Evolutionary conservation across 148 eudicot genomes (phyloP), one percentile per base, ranked within the genome.

Genomic region (Suaeda aralocaspica): DNA sequence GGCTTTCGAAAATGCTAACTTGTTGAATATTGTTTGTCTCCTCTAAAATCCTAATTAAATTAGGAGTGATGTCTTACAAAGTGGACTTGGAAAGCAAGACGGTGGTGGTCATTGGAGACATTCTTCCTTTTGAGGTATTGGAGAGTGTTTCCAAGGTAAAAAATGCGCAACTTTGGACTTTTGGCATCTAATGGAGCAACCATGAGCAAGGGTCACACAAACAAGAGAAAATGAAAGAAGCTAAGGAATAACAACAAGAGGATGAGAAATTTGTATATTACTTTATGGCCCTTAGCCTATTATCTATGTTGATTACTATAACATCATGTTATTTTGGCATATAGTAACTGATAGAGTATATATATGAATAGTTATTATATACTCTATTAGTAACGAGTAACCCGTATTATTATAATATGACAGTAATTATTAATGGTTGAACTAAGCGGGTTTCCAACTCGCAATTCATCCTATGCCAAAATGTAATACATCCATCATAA

Each of bases 71-170:
- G 6, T 90, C 96, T 4, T 92, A 90, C 74, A 79, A 90, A 79
- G 83, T 92, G 59, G 98, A 92, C 67, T 60, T 92, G 73, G 96
- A 92, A 79, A 86, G 86, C 69, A 90, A 90, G 77, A 92, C 84
- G 98, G 98, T 92, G 76, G 90, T 92, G 42, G 88, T 92, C 0
- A 88, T 76, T 6, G 98, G 98, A 64, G 96, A 92, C 70, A 81
- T 92, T 67, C 79, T 86, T 53, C 96, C 98, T 19, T 84, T 77
- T 39, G 87, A 92, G 78, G 96, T 92, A 44, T 78, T 92, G 76
- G 88, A 88, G 80, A 88, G 90, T 74, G 78, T 92, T 68, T 88
- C 96, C 0, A 90, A 82, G 79, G 90, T 92, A 39, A 92, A 92
- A 80, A 74, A 65, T 70, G 96, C 96, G 0, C 80, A 88, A 66